Conservation (phyloP, 345 rosid genomes). For the Theobroma cacao region DNA sequence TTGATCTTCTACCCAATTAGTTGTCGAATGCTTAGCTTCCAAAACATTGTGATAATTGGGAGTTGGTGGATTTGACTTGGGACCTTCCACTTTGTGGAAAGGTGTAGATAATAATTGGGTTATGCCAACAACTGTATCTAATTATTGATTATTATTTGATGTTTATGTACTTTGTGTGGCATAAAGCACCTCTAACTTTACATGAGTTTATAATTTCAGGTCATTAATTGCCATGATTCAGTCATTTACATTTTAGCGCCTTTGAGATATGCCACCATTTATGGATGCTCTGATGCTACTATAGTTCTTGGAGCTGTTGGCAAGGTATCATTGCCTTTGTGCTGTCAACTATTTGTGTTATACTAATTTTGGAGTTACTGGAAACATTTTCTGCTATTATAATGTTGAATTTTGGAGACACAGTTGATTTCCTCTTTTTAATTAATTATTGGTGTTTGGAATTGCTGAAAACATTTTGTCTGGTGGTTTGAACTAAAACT, state of each 20-base stretch:
- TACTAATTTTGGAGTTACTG: not conserved
- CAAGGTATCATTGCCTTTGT: conserved; percentile 54
- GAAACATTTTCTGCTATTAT: not conserved
- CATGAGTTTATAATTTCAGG: conserved; percentile 47
- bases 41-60: not conserved
- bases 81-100: conserved; percentile 5
- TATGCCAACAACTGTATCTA: not conserved
- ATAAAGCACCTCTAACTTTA: not conserved
- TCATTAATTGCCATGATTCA: conserved; percentile 95
- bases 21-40: not conserved
- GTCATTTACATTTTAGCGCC: conserved; percentile 92
- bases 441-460: not conserved
- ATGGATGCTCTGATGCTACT: conserved; percentile 98
- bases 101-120: not conserved
- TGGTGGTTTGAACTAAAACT: not conserved
- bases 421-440: not conserved
- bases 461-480: not conserved
- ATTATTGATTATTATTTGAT: conserved; percentile 1
- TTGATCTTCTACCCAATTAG: not conserved
- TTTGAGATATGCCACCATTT: conserved; percentile 80
- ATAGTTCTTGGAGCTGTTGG: conserved; percentile 98
- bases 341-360: not conserved
- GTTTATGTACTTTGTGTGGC: conserved; percentile 5
- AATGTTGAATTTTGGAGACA: not conserved
- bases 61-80: not conserved